These are phyloP conservation scores for Silene coronaria DNA, from an alignment of 179 eudicot species.

Conservation along the genomic window DNA sequence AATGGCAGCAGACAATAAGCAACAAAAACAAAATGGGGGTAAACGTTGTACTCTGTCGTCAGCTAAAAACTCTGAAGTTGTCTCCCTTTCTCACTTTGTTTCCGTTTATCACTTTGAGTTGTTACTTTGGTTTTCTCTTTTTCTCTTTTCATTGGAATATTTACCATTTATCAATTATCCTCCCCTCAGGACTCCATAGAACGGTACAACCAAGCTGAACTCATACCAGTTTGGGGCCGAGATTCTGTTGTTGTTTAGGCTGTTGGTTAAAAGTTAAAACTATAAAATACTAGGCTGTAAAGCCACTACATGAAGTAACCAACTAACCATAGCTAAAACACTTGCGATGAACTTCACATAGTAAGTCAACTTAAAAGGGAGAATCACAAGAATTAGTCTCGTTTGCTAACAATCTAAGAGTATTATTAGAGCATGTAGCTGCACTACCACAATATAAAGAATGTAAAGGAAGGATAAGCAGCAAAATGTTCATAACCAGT, in stretches of 20 bases:
- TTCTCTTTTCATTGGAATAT: background rate
- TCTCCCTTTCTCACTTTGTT: background rate
- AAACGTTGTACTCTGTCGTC: background rate
- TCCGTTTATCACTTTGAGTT: background rate
- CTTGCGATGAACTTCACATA: background rate
- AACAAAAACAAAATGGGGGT: conserved; percentile 5
- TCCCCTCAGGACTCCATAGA: background rate
- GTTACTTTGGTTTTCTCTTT: background rate
- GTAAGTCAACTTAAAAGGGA: background rate
- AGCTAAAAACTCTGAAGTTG: background rate
- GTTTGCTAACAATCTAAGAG: background rate
- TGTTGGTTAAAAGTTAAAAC: background rate
- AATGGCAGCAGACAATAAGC: background rate
- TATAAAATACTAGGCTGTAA: background rate
- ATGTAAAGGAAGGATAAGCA: background rate
- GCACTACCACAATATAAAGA: background rate
- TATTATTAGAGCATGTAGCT: background rate
- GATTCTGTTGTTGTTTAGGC: background rate
- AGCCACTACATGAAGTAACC: background rate
- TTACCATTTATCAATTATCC: background rate
- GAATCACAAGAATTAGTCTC: background rate
- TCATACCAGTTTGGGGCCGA: background rate
- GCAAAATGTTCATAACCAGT: background rate
- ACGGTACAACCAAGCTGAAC: background rate
- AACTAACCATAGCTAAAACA: too few species aligned